Base-by-base conservation (phyloP, 2,329 filamentous ascomycete species). In the Simplicillium aogashimaense region DNA sequence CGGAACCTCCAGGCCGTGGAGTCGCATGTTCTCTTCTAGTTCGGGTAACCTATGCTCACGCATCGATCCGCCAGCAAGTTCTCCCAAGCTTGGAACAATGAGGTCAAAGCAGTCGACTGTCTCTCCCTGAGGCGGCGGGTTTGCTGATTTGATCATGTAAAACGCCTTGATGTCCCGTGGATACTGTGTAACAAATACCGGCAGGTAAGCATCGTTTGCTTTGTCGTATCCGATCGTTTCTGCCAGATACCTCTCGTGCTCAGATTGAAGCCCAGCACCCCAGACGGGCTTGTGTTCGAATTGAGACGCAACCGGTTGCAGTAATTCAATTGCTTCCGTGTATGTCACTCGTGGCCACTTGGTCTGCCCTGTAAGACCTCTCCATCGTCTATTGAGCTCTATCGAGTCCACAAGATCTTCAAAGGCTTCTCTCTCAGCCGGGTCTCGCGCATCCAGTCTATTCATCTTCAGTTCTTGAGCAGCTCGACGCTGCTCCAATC, bases 51-150 rank as follows among this genome's bases (percentile, higher is more conserved):
- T 77, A 61, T 94, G 79, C 63, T 95, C 88, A 63, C 89, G 86
- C 69, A 95, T 78, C 3, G 87, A 94, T 29, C 89, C 89, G 18
- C 89, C 89, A 2, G 83, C 86, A 37, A 95, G 75, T 63, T 95
- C 89, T 56, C 86, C 88, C 42, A 90, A 72, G 43, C 88, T 84
- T 13, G 87, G 87, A 13, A 95, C 79, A 13, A 95, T 69, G 36
- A 95, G 74, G 59, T 95, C 89, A 57, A 95, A 95, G 63, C 87
- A 94, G 44, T 88, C 86, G 11, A 87, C 87, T 4, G 87, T 94
- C 36, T 56, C 50, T 35, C 60, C 57, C 35, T 56, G 47, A 4
- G 48, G 18, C 8, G 54, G 52, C 11, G 53, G 48, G 1, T 53
- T 44, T 16, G 50, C 46, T 11, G 58, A 63, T 39, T 63, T 61